A percentile compares a stretch with the other conserved stretches of the same genome.
Conservation (phyloP, 306 rosid species). For the Vigna unguiculata region DNA sequence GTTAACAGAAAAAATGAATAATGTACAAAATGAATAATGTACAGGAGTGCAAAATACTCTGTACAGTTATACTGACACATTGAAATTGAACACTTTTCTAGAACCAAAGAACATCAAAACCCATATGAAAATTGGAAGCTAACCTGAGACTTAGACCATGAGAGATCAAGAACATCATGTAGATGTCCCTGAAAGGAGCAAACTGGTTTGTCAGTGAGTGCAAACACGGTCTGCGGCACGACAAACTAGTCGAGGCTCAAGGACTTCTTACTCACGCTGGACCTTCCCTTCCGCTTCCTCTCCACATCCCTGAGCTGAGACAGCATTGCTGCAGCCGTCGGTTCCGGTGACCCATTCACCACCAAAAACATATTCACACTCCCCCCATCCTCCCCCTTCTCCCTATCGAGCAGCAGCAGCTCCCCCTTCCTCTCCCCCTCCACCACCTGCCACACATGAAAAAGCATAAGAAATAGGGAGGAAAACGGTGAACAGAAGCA, state of each 20-base stretch:
- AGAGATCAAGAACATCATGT: slow-evolving; percentile 91
- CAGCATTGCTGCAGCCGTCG: slow-evolving; percentile 43
- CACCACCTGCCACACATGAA: too few relatives aligned
- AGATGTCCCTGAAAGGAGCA: slow-evolving; percentile 90
- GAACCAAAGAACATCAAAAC: slow-evolving; percentile 38
- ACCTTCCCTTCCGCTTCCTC: slow-evolving; percentile 85
- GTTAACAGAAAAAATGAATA: too few relatives aligned
- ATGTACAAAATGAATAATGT: too few relatives aligned
- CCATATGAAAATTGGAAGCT: slow-evolving; percentile 44
- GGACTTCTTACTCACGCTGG: slow-evolving; percentile 79
- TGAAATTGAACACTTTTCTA: too few relatives aligned
- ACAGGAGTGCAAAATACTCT: too few relatives aligned
- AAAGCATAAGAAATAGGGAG: too few relatives aligned
- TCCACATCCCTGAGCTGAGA: slow-evolving; percentile 71
- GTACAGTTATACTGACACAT: too few relatives aligned
- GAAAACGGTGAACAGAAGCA: too few relatives aligned
- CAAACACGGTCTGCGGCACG: slow-evolving; percentile 80
- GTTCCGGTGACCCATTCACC: slow-evolving; percentile 83
- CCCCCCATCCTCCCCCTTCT: too few relatives aligned
- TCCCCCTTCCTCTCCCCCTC: too few relatives aligned
- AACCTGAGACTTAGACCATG: slow-evolving; percentile 99
- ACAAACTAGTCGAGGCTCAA: slow-evolving; percentile 76
- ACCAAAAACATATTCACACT: slow-evolving; percentile 63
- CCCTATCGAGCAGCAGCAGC: too few relatives aligned
- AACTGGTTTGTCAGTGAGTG: slow-evolving; percentile 81